A percentile compares a stretch with the other conserved stretches of the same genome.
Conservation (phyloP, 2,329 filamentous ascomycete species). For the Phialophora chinensis region DNA sequence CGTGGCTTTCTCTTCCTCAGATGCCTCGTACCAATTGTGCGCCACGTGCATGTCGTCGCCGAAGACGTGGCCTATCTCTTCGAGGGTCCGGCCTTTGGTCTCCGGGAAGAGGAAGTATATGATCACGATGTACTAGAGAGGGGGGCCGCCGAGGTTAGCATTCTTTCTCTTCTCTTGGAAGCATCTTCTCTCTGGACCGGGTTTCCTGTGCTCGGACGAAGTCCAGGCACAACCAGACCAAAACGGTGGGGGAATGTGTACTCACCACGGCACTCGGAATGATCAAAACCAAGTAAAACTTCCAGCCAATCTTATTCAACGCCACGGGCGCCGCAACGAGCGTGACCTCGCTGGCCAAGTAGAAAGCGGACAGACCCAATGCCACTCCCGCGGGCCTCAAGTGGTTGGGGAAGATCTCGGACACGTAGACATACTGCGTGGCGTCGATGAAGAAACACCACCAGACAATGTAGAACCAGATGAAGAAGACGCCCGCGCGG, state of each 20-base stretch:
- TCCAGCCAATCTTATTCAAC: constrained; percentile 45
- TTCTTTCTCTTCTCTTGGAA: constrained; percentile 44
- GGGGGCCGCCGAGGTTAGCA: constrained; percentile 79
- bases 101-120: constrained; percentile 45
- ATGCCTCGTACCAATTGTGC: constrained; percentile 39
- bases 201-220: constrained; percentile 39
- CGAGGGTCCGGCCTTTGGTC: constrained; percentile 44
- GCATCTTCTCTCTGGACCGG: constrained; percentile 33
- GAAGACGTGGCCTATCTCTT: constrained; percentile 44
- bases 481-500: constrained; percentile 49
- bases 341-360: constrained; percentile 32
- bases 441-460: constrained; percentile 51
- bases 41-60: constrained; percentile 41
- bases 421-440: constrained; percentile 34
- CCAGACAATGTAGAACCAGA: constrained; percentile 50
- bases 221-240: not conserved
- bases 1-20: constrained; percentile 40
- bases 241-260: not conserved
- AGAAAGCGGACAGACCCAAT: constrained; percentile 33
- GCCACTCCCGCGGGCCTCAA: constrained; percentile 34
- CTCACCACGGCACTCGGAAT: constrained; percentile 33
- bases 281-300: constrained; percentile 43
- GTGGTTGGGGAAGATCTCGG: constrained; percentile 37
- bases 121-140: constrained; percentile 57
- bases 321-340: constrained; percentile 41